Evolutionary conservation across 208 protist genomes (phyloP).

Genomic region (Leishmania major): DNA sequence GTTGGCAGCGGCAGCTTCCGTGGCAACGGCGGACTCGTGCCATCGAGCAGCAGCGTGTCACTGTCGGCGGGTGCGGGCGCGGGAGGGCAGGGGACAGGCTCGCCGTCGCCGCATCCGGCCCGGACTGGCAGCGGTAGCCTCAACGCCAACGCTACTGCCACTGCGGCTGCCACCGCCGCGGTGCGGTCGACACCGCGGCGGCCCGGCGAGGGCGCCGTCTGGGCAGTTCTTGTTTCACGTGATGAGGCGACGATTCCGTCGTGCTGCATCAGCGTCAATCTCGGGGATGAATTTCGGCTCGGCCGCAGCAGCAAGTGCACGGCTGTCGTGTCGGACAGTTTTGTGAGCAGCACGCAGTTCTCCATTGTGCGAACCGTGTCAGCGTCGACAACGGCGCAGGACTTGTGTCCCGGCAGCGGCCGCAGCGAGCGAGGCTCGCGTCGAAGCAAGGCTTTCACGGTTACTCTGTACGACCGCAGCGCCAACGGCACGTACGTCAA

Average conservation of each 20-base stretch:
- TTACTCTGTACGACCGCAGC: constrained; percentile 73
- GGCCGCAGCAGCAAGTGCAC: constrained; percentile 89
- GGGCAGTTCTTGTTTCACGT: constrained; percentile 74
- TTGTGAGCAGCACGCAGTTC: constrained; percentile 89
- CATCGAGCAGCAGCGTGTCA: constrained; percentile 24
- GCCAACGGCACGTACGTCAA: constrained; percentile 91
- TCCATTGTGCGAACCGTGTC: constrained; percentile 52
- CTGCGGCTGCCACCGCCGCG: neutral
- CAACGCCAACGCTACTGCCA: neutral
- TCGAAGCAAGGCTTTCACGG: constrained; percentile 29
- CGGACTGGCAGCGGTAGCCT: constrained; percentile 17
- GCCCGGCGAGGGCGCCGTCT: constrained; percentile 39
- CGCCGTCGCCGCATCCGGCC: constrained; percentile 21
- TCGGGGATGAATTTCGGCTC: constrained; percentile 71
- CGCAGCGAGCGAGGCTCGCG: constrained; percentile 19
- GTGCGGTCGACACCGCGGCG: constrained; percentile 13
- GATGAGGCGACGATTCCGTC: constrained; percentile 83
- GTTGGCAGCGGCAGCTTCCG: neutral
- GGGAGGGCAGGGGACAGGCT: constrained; percentile 9
- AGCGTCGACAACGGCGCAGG: constrained; percentile 22
- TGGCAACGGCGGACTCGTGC: constrained; percentile 10
- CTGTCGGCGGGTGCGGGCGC: neutral
- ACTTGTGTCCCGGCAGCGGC: constrained; percentile 24
- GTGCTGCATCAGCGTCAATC: constrained; percentile 50
- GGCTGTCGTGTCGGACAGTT: constrained; percentile 62